Evolutionary conservation across 2,329 filamentous ascomycete genomes (phyloP).

Genomic region (Fusarium papillatum): DNA sequence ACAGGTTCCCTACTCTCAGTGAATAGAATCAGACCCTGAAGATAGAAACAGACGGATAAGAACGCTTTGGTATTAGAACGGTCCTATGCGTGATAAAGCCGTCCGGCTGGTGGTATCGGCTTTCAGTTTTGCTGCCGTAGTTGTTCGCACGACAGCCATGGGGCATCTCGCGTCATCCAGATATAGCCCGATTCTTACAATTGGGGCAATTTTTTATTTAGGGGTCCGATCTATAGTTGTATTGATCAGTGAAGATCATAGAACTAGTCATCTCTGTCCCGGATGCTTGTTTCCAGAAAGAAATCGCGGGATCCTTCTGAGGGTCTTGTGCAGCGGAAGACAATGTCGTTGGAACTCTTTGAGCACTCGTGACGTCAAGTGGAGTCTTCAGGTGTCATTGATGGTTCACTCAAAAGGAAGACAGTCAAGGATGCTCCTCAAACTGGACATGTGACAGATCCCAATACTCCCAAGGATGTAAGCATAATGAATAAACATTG

Average conservation of each 20-base stretch:
- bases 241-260: not conserved
- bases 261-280: not conserved
- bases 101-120: not conserved
- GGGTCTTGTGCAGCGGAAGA: not conserved
- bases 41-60: not conserved
- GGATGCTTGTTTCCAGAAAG: not conserved
- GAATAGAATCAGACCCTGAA: not conserved
- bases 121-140: not conserved
- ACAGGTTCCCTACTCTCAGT: not conserved
- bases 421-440: not conserved
- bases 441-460: not conserved
- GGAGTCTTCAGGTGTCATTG: not conserved
- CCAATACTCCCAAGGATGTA: not conserved
- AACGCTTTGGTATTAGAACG: not conserved
- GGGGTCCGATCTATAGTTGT: not conserved
- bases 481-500: not conserved
- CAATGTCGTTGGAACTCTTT: not conserved
- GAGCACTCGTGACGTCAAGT: not conserved
- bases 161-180: not conserved
- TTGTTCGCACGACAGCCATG: not conserved
- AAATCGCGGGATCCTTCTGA: not conserved
- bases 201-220: not conserved
- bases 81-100: not conserved
- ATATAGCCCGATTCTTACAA: not conserved
- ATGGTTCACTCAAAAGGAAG: not conserved